phyloP scores from a whole-genome alignment of 805 yeast genomes.

The Candida rishiriensis region DNA sequence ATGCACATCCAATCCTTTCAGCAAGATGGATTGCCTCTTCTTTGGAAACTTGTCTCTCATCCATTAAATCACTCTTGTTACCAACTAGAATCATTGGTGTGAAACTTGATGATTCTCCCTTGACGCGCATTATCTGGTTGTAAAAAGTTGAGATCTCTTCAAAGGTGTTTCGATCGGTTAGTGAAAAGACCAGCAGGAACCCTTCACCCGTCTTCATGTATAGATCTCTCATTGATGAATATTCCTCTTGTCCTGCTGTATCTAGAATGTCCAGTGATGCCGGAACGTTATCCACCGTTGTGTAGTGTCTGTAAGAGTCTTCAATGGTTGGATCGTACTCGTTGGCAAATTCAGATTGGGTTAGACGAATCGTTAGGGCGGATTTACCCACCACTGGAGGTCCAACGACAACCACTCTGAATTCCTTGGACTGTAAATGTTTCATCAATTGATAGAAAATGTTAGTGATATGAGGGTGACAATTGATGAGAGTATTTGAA shows the following conservation, averaged over 20 bases:
- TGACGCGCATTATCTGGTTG: constrained; percentile 40
- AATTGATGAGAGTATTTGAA: too few relatives aligned
- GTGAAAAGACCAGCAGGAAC: constrained; percentile 80
- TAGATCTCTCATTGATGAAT: constrained; percentile 88
- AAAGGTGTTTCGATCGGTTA: constrained; percentile 79
- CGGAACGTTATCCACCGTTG: constrained; percentile 74
- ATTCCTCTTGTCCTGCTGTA: constrained; percentile 98
- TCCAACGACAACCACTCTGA: constrained; percentile 92
- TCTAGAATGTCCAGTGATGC: constrained; percentile 84
- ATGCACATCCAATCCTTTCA: constrained; percentile 60
- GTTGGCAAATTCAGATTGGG: constrained; percentile 92
- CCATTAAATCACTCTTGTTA: constrained; percentile 63
- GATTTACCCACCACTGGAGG: constrained; percentile 99
- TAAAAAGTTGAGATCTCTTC: constrained; percentile 77
- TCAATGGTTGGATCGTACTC: constrained; percentile 99
- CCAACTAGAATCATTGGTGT: constrained; percentile 80
- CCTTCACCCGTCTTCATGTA: constrained; percentile 97
- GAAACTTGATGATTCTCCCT: constrained; percentile 46
- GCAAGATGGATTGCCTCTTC: constrained; percentile 64
- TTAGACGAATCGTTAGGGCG: constrained; percentile 90
- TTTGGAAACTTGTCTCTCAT: constrained; percentile 58
- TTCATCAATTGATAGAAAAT: neutral
- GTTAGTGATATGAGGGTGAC: too few relatives aligned
- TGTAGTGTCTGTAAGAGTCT: constrained; percentile 83
- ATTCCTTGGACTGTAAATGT: constrained; percentile 47